Conservation (phyloP, 805 yeast genomes). For the Scheffersomyces amazonensis region DNA sequence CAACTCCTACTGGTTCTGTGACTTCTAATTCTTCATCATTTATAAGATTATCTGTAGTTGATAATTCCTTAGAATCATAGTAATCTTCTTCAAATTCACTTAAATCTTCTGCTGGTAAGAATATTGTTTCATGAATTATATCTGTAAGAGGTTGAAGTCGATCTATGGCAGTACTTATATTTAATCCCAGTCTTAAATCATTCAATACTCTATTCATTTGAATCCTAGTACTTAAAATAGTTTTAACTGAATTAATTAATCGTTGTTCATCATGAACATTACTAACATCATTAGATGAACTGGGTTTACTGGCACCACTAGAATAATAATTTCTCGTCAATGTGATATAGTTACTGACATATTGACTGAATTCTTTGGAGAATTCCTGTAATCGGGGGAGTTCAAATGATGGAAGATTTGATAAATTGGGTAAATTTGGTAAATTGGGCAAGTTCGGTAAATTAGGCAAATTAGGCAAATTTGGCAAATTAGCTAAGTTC, state of each 20-base stretch:
- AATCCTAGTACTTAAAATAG: constrained; percentile 38
- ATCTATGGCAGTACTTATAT: constrained; percentile 50
- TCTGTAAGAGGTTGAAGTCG: constrained; percentile 46
- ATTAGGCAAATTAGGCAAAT: constrained; percentile 20
- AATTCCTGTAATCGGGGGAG: constrained; percentile 19
- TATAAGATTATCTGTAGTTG: not conserved
- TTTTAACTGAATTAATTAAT: constrained; percentile 30
- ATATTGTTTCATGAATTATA: constrained; percentile 45
- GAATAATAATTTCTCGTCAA: constrained; percentile 3
- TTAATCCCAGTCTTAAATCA: constrained; percentile 45
- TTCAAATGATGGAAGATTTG: constrained; percentile 16
- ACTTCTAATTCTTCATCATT: constrained; percentile 6
- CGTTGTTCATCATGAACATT: constrained; percentile 13
- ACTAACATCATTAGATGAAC: constrained; percentile 5
- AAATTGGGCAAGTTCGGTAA: constrained; percentile 18
- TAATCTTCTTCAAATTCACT: constrained; percentile 23
- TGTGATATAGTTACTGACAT: constrained; percentile 24
- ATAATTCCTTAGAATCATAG: constrained; percentile 14
- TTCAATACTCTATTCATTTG: constrained; percentile 39
- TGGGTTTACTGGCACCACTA: constrained; percentile 5
- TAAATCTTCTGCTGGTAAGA: constrained; percentile 49
- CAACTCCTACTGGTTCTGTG: constrained; percentile 57
- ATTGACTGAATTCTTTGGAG: constrained; percentile 28
- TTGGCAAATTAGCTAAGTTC: constrained; percentile 9
- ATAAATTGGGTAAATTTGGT: constrained; percentile 13